Percentiles rank a stretch among this genome's conserved stretches.
Conservation (phyloP, 768 basidiomycete species). For the Zangia roseola region DNA sequence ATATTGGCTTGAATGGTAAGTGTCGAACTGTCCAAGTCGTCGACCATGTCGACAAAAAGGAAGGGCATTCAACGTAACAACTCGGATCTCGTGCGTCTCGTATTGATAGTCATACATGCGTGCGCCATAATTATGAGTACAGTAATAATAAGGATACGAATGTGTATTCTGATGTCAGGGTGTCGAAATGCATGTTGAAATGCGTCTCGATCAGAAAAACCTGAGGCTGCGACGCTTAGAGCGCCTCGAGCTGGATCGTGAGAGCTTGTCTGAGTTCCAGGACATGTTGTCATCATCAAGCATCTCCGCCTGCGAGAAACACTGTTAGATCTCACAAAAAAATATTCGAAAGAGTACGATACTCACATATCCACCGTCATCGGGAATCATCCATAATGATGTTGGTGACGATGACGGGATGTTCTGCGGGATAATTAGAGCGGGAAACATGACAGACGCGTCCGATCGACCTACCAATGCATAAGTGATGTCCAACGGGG, state of each 20-base stretch:
- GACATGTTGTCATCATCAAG: constrained; percentile 32
- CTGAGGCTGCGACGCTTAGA: constrained; percentile 5
- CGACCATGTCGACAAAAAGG: not conserved
- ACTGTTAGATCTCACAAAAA: not conserved
- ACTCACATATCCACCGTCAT: constrained; percentile 18
- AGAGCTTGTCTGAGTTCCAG: constrained; percentile 14
- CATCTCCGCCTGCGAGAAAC: constrained; percentile 22
- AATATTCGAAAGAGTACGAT: not conserved
- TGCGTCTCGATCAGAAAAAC: constrained; percentile 9
- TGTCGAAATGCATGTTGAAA: not conserved
- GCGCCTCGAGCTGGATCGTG: not conserved
- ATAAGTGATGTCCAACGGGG: constrained; percentile 22
- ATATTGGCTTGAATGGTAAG: no score
- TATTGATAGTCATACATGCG: constrained; percentile 13
- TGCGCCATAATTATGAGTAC: constrained; percentile 3
- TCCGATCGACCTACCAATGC: constrained; percentile 20
- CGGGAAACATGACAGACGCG: not conserved
- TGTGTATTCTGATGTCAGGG: not conserved
- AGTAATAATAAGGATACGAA: constrained; percentile 2
- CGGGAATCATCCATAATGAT: not conserved
- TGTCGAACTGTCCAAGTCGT: not conserved
- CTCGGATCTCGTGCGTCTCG: constrained; percentile 1
- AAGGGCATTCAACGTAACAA: not conserved
- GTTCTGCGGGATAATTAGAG: constrained; percentile 4
- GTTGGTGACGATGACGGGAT: constrained; percentile 10